Evolutionary conservation across 2,329 filamentous ascomycete species (phyloP).

Genomic region (Xylogone sp.): DNA sequence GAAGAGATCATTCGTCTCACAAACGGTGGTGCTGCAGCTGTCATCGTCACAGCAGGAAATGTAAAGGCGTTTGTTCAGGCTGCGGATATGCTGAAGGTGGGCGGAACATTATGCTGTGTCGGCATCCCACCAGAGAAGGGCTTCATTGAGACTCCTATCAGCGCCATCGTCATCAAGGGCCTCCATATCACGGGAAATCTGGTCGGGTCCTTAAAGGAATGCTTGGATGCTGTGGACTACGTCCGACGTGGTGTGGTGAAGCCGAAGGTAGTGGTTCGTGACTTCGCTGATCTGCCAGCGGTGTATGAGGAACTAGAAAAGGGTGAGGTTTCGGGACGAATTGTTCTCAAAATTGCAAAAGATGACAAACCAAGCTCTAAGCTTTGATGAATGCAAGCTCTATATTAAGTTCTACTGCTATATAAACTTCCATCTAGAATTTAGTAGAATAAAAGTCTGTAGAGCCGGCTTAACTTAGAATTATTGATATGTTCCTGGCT

Average conservation of each 20-base stretch:
- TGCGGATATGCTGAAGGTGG: slow-evolving; percentile 8
- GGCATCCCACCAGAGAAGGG: slow-evolving; percentile 7
- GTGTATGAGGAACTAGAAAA: slow-evolving; percentile 42
- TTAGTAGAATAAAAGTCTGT: no score
- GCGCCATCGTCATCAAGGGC: slow-evolving; percentile 41
- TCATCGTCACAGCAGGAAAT: slow-evolving; percentile 46
- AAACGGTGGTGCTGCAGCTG: slow-evolving; percentile 49
- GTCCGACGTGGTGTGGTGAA: slow-evolving; percentile 37
- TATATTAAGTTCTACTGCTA: no score
- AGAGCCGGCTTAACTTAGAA: no score
- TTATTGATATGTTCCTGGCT: no score
- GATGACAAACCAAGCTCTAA: no score
- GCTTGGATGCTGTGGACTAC: slow-evolving; percentile 40
- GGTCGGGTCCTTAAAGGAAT: slow-evolving; percentile 40
- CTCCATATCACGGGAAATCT: slow-evolving; percentile 39
- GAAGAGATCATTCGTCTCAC: slow-evolving; percentile 9
- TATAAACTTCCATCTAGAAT: no score
- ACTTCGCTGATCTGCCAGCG: slow-evolving; percentile 35
- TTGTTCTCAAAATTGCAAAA: no score
- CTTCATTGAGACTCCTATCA: slow-evolving; percentile 35
- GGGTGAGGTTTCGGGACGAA: slow-evolving; percentile 29
- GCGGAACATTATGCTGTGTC: slow-evolving; percentile 12
- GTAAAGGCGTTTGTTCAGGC: slow-evolving; percentile 42
- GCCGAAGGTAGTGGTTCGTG: slow-evolving; percentile 35
- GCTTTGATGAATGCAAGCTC: no score